A percentile compares a stretch with the other conserved stretches of the same genome.
Conservation (phyloP, 192 early-diverging fungal genomes). For the Lobulomyces angularis region DNA sequence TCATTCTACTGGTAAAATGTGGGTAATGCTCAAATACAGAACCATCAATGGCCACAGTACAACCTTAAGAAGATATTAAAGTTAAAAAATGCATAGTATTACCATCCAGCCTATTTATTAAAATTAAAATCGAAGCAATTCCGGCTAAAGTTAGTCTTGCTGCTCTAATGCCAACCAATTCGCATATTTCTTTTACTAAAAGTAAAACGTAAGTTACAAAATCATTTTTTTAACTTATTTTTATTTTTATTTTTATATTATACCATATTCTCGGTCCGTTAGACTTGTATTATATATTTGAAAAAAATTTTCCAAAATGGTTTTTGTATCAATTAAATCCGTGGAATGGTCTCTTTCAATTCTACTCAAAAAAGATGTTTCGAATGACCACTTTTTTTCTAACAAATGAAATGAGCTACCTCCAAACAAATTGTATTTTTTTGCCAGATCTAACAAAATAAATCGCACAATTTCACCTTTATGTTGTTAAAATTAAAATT, state of each 20-base stretch:
- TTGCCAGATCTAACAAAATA: conserved; percentile 67
- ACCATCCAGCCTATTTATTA: conserved; percentile 38
- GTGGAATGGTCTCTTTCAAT: conserved; percentile 52
- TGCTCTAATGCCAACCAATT: conserved; percentile 68
- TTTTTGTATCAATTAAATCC: conserved; percentile 44
- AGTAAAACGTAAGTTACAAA: too few relatives aligned
- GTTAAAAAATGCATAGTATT: too few relatives aligned
- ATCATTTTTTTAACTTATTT: too few relatives aligned
- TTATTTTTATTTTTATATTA: too few relatives aligned
- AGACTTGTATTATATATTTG: conserved; percentile 39
- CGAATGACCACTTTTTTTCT: conserved; percentile 57
- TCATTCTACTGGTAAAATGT: conserved; percentile 65
- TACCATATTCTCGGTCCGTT: conserved; percentile 50
- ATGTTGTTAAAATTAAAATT: too few relatives aligned
- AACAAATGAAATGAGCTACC: conserved; percentile 44
- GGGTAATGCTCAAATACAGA: conserved; percentile 86
- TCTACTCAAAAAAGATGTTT: conserved; percentile 41
- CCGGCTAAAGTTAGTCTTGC: conserved; percentile 61
- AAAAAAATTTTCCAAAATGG: conserved; percentile 56
- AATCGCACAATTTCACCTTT: conserved; percentile 80
- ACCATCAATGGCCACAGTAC: conserved; percentile 81
- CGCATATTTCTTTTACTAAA: conserved; percentile 57
- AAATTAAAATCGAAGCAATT: conserved; percentile 52
- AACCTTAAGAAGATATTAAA: conserved; percentile 18
- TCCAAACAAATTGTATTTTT: conserved; percentile 66